phyloP scores from a whole-genome alignment of 169 alveolate species.

The Babesia caballi region DNA sequence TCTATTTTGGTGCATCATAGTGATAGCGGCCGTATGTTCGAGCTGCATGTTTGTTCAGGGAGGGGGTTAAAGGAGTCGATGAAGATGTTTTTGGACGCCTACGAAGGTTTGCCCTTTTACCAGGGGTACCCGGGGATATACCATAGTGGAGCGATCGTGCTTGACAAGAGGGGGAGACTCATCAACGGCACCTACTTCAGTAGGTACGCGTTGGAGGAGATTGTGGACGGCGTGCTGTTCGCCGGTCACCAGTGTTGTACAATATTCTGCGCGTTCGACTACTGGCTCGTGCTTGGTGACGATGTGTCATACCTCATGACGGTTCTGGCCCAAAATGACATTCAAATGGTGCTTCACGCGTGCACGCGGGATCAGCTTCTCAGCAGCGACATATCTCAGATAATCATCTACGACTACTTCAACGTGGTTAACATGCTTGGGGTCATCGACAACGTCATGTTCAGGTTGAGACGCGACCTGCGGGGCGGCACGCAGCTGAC shows the following conservation, averaged over 20 bases:
- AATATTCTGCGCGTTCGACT: slow-evolving; percentile 4
- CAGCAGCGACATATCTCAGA: neutral
- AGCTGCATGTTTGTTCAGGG: too few species aligned
- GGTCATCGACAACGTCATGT: neutral
- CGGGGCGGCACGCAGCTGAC: neutral
- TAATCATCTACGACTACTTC: neutral
- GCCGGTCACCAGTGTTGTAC: neutral
- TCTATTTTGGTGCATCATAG: too few species aligned
- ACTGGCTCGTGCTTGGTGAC: neutral
- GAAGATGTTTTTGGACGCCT: neutral
- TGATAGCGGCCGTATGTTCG: too few species aligned
- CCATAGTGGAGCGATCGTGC: slow-evolving; percentile 39
- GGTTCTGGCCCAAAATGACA: neutral
- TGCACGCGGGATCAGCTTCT: neutral
- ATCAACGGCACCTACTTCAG: slow-evolving; percentile 16
- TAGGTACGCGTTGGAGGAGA: neutral
- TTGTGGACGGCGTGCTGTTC: neutral
- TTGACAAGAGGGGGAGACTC: slow-evolving; percentile 13
- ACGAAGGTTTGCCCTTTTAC: neutral
- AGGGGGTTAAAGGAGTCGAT: slow-evolving; percentile 3
- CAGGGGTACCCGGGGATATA: slow-evolving; percentile 55
- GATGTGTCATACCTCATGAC: neutral
- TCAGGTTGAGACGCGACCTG: neutral
- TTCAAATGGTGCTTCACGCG: neutral
- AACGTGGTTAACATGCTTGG: neutral